Conservation (phyloP, 2,329 filamentous ascomycete genomes). For the Hypoxylon sp. region DNA sequence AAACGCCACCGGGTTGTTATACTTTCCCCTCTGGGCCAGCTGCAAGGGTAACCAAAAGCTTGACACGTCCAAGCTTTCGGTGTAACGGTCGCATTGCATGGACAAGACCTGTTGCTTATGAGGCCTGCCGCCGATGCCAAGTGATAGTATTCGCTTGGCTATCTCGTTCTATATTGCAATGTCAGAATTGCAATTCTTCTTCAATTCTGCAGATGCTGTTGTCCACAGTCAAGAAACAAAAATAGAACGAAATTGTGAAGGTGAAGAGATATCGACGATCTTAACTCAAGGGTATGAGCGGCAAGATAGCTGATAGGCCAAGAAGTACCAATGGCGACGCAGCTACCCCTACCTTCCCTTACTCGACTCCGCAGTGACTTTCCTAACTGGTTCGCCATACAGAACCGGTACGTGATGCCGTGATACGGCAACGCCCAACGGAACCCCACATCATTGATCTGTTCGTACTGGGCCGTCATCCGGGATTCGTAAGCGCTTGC, state of each 20-base stretch:
- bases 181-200: not conserved
- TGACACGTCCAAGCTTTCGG: constrained; percentile 41
- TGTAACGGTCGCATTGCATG: constrained; percentile 42
- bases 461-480: constrained; percentile 22
- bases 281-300: constrained; percentile 26
- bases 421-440: constrained; percentile 15
- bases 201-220: not conserved
- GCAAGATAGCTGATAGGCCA: constrained; percentile 31
- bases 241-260: constrained; percentile 31
- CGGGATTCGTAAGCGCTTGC: constrained; percentile 37
- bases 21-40: constrained; percentile 30
- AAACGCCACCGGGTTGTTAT: constrained; percentile 17
- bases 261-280: constrained; percentile 23
- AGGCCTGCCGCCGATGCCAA: constrained; percentile 24
- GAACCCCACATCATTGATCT: constrained; percentile 31
- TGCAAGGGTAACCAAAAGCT: constrained; percentile 39
- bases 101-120: constrained; percentile 22
- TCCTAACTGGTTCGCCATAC: constrained; percentile 23
- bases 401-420: constrained; percentile 19
- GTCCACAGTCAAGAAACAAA: constrained; percentile 12
- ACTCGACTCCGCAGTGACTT: constrained; percentile 24
- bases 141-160: constrained; percentile 10
- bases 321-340: constrained; percentile 20
- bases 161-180: constrained; percentile 14
- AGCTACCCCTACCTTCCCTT: constrained; percentile 30